Base-by-base conservation (phyloP, 192 early-diverging fungal species). In the Linderina pennispora region DNA sequence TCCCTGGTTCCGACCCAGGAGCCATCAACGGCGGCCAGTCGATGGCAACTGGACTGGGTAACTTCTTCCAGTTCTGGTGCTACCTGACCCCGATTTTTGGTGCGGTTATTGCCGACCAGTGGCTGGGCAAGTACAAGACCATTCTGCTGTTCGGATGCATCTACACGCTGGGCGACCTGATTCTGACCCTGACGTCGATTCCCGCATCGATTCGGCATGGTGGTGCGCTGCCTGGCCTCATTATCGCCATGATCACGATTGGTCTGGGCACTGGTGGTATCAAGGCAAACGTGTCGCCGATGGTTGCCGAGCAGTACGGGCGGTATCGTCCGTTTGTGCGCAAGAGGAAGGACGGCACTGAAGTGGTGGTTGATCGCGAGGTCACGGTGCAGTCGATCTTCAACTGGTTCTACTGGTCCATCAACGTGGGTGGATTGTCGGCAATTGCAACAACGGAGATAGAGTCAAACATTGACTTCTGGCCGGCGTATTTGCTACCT, bases 241-340 rank as follows among this genome's bases (percentile, higher is more conserved):
- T 84, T 34, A 51, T 87, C 34, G 50, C 78, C 9, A 77, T 87
- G 51, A 72, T 84, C 36, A 55, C 85, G 18, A 82, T 87, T 40
- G 82, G 81, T 25, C 35, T 86, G 6, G 85, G 80, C 39, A 82
- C 82, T 4, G 87, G 87, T 41, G 84, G 87, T 14, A 89, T 89
- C 66, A 87, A 87, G 53, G 39, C 80, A 31, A 87, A 87, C 48
- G 83, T 89, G 9, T 79, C 83, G 11, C 67, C 85, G 23, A 58
- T 89, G 53, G 77, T 84, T 13, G 87, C 82, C 16, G 87, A 89
- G 36, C 87, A 89, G 63, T 60, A 60, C 36, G 43, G 32, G 7
- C 59, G 49, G 3, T 70, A 58, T 34, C 50, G 68, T 21, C 45
- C 78, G 4, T 80, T 54, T 34, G 65, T 83, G 26, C 76, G 58